Conservation (phyloP, 768 basidiomycete species). For the Asterophora lycoperdoides region DNA sequence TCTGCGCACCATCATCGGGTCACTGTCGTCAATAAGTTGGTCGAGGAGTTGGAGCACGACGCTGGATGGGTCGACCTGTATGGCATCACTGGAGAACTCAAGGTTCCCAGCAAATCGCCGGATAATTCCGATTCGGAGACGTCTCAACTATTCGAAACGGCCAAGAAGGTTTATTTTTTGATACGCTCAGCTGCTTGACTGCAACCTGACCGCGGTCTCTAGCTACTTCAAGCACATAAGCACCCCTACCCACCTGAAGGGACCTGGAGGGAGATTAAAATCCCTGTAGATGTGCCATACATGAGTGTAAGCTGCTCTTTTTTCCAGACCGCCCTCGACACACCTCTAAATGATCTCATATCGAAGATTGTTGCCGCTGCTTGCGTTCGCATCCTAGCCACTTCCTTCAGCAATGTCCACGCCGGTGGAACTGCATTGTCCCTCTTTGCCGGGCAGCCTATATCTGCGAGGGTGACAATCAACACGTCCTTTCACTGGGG, state of each 20-base stretch:
- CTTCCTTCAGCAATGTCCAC: conserved; percentile 35
- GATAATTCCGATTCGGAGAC: conserved; percentile 26
- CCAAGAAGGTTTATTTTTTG: conserved; percentile 27
- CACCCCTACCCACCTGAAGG: conserved; percentile 36
- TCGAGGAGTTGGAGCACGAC: conserved; percentile 59
- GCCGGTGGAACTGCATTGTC: conserved; percentile 28
- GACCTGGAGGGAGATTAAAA: conserved; percentile 70
- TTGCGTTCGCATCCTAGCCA: conserved; percentile 43
- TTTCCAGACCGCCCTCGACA: conserved; percentile 5
- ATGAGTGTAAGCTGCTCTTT: conserved; percentile 57
- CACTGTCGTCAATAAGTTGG: conserved; percentile 42
- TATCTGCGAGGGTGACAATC: conserved; percentile 64
- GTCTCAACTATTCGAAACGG: conserved; percentile 25
- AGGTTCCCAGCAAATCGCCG: conserved; percentile 42
- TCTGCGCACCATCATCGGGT: conserved; percentile 35
- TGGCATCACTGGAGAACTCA: conserved; percentile 64
- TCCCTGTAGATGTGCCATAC: conserved; percentile 81
- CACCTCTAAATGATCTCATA: conserved; percentile 5
- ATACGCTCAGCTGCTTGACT: neutral
- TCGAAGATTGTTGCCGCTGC: conserved; percentile 64
- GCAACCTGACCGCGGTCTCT: conserved; percentile 1
- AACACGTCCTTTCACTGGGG: conserved; percentile 79
- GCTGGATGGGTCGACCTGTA: conserved; percentile 68
- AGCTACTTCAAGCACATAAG: conserved; percentile 43
- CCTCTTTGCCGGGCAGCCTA: conserved; percentile 84